Conservation (phyloP, 306 rosid genomes). For the Pyrus betulifolia region DNA sequence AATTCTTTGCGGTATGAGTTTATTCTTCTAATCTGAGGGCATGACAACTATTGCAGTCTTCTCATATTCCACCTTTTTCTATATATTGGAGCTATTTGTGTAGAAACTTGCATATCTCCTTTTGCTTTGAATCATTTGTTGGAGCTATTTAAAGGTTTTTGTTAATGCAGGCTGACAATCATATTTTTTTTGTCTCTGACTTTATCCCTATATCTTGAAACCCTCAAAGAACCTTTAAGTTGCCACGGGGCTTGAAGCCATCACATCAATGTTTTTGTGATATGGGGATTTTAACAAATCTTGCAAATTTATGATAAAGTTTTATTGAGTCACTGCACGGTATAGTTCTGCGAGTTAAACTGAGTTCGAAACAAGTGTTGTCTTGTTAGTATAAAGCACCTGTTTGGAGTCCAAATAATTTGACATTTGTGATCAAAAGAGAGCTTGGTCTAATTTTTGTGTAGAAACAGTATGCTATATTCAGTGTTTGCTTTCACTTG, state of each 20-base stretch:
- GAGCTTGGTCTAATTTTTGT: background rate
- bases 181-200: background rate
- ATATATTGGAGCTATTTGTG: background rate
- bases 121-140: no score
- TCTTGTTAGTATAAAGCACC: background rate
- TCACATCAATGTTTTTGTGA: background rate
- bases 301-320: background rate
- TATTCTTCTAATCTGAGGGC: background rate
- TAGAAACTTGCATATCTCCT: background rate
- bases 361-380: background rate
- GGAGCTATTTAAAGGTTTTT: background rate
- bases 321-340: background rate
- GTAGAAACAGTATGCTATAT: background rate
- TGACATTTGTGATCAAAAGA: background rate
- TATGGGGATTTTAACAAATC: background rate
- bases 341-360: background rate
- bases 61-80: background rate
- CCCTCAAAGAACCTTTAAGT: background rate
- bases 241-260: background rate
- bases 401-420: background rate
- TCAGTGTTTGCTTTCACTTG: background rate
- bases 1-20: conserved; percentile 70
- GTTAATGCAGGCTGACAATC: background rate
- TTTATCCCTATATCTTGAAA: background rate
- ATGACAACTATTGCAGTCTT: background rate